Conservation (phyloP, 768 basidiomycete species). For the Tylopilus sp. region DNA sequence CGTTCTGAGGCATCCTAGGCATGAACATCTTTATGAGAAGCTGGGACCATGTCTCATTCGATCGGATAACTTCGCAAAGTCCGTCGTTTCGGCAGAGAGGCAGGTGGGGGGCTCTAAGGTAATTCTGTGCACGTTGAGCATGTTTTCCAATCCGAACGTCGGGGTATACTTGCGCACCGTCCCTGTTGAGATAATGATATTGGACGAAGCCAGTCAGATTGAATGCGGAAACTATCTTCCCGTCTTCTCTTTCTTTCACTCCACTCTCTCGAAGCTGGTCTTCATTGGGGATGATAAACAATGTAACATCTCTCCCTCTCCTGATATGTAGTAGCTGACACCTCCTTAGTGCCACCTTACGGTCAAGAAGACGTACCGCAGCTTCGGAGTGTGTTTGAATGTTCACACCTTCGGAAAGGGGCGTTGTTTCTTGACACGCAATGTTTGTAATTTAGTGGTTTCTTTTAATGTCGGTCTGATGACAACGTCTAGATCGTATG, state of each 20-base stretch:
- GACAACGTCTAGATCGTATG: conserved; percentile 62
- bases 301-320: conserved; percentile 17
- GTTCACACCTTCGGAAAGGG: conserved; percentile 49
- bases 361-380: conserved; percentile 65
- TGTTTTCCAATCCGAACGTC: conserved; percentile 35
- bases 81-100: conserved; percentile 15
- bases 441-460: conserved; percentile 44
- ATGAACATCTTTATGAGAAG: conserved; percentile 46
- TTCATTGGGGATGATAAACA: conserved; percentile 41
- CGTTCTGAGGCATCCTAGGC: conserved; percentile 32
- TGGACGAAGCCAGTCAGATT: conserved; percentile 50
- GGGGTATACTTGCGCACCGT: conserved; percentile 20
- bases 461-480: too few species aligned
- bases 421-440: conserved; percentile 64
- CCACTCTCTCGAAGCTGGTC: conserved; percentile 33
- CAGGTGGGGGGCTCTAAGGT: conserved; percentile 32
- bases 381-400: conserved; percentile 75
- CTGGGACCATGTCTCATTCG: conserved; percentile 36
- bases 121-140: conserved; percentile 47
- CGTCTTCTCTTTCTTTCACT: conserved; percentile 26
- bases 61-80: conserved; percentile 29
- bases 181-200: conserved; percentile 38
- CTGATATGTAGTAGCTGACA: background rate
- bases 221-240: conserved; percentile 41
- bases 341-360: conserved; percentile 63